Base-by-base conservation (phyloP, 257 asterid genomes). In the Echium plantagineum region DNA sequence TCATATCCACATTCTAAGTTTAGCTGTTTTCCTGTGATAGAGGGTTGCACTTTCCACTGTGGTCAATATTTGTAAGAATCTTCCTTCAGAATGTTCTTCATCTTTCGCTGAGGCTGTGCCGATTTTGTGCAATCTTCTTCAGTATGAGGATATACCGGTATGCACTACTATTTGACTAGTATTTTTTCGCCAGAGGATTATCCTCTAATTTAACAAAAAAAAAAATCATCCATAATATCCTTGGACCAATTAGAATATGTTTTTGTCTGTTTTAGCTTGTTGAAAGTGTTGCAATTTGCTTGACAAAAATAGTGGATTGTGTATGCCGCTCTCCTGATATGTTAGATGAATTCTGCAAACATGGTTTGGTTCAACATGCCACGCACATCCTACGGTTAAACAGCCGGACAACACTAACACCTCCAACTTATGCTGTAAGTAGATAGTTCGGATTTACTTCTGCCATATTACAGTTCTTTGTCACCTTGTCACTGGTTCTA, bases 71-170 rank as follows among this genome's bases (percentile, higher is more conserved):
- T 93, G 96, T 63, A 81, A 89, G 82, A 89, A 89, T 56, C 79
- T 86, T 62, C 82, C 95, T 52, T 67, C 94, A 30, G 97, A 81
- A 55, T 68, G 78, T 63, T 81, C 81, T 52, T 68, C 87, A 32
- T 94, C 73, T 61, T 83, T 82, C 71, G 84, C 88, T 96, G 95
- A 86, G 63, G 89, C 99, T 30, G 94, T 93, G 77, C 99, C 99
- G 9, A 71, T 75, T 60, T 78, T 93, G 83, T 89, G 99, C 73
- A 81, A 86, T 76, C 87, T 89, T 81, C 95, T 93, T 62, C 91
- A 82, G 67, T 83, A 81, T 16, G 99, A 93, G 83, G 99, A 93
- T 75, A 79, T 61, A 69, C 95, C 81, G 94, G 99, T 93, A 66
- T 35, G 16, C n/a, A 17, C 63, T 53, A 60, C 32, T 60, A 51